phyloP scores from a whole-genome alignment of 2,329 filamentous ascomycete genomes.

The Aureobasidium uvarum region DNA sequence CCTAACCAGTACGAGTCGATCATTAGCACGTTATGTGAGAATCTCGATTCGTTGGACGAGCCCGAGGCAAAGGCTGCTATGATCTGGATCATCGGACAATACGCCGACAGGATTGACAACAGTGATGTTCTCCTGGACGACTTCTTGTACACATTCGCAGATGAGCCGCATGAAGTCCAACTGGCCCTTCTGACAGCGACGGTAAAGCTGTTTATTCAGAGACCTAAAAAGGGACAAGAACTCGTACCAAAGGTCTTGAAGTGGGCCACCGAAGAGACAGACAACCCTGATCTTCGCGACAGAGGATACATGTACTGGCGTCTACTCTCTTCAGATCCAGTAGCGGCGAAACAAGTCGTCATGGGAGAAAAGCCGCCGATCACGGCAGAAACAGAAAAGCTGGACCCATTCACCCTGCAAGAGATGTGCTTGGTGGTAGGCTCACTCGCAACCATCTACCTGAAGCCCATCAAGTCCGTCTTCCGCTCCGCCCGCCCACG shows the following conservation, averaged over 20 bases:
- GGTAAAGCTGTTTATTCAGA: constrained; percentile 96
- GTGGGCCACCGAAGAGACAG: constrained; percentile 99
- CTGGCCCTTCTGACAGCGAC: constrained; percentile 91
- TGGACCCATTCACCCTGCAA: constrained; percentile 87
- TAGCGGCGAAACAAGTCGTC: constrained; percentile 79
- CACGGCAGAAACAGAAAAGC: constrained; percentile 90
- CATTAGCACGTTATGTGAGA: constrained; percentile 91
- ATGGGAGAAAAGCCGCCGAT: constrained; percentile 98
- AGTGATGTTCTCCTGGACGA: constrained; percentile 91
- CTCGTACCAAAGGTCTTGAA: constrained; percentile 93
- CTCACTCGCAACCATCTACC: constrained; percentile 92
- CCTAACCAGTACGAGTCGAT: constrained; percentile 98
- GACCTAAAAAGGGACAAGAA: constrained; percentile 89
- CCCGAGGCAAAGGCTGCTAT: constrained; percentile 97
- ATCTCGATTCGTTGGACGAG: constrained; percentile 93
- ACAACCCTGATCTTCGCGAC: constrained; percentile 94
- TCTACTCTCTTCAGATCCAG: constrained; percentile 85
- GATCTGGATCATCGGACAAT: constrained; percentile 99
- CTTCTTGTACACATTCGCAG: constrained; percentile 88
- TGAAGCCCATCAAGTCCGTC: constrained; percentile 96
- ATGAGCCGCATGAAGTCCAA: constrained; percentile 95
- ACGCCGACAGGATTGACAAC: constrained; percentile 96
- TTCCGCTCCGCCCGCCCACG: constrained; percentile 85
- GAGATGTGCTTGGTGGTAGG: constrained; percentile 97
- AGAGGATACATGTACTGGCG: constrained; percentile 99